Base-by-base conservation (phyloP, 495 filamentous ascomycete species). In the Penicillium mononematosum region DNA sequence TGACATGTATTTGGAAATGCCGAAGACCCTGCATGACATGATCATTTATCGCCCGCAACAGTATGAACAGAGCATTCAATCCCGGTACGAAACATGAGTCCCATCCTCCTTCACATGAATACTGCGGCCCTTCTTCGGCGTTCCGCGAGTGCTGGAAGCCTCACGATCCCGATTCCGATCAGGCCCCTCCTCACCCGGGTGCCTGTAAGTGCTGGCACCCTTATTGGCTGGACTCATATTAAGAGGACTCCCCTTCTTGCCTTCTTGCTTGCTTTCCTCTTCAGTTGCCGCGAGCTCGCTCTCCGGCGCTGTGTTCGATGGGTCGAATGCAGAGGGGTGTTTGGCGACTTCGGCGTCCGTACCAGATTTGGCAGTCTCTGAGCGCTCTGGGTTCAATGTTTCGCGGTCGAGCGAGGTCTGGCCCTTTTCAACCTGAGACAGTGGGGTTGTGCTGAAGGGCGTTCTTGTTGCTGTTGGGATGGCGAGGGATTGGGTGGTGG, bases 201-300 rank as follows among this genome's bases (percentile, higher is more conserved):
- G 69, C 53, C 78, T 66, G 64, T 71, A 74, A 59, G 77, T 66
- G 54, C 77, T 83, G n/a, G 84, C 77, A 8, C 83, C 82, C 39
- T 71, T 76, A 63, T 89, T 88, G 20, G 80, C 83, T 0, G 81
- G 78, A 46, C 81, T 84, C 44, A 87, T 78, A 24, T 86, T 72
- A 22, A 88, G 66, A 7, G 85, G 80, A 56, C 81, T 78, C 38
- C 68, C 64, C 9, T 58, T 49, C 56, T 67, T 55, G 25, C 70
- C 70, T 59, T 68, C 42, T 47, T 46, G 19, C 48, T 58, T 50
- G 43, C 46, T 65, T 50, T 76, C 79, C 53, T 70, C 59, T 58
- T 61, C 72, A 46, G 62, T 72, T 31, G 50, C 74, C 60, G 73
- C 63, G 27, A 80, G 70, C 64, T 85, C 75, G 31, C 69, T 62